A percentile compares a stretch with the other conserved stretches of the same genome.
These are phyloP conservation scores for Colletotrichum sp. DNA, from an alignment of 2,329 filamentous ascomycete species.

Conservation along the genomic window DNA sequence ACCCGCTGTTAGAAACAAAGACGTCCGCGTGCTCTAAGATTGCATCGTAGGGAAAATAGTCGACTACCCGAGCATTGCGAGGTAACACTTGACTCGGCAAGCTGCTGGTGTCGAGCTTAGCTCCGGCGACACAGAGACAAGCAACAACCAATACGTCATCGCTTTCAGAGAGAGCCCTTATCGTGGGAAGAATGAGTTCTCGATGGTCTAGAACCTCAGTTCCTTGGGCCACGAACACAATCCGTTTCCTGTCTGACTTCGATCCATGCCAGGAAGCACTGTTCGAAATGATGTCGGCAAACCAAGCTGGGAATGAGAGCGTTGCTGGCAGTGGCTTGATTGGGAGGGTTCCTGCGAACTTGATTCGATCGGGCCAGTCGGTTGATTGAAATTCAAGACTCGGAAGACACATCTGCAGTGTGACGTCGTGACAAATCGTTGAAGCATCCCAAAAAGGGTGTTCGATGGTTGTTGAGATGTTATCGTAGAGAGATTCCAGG, in stretches of 20 bases:
- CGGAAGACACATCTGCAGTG: slow-evolving; percentile 36
- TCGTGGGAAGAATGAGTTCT: slow-evolving; percentile 49
- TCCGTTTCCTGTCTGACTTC: slow-evolving; percentile 31
- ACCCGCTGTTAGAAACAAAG: slow-evolving; percentile 55
- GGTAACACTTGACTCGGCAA: slow-evolving; percentile 36
- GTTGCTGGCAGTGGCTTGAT: slow-evolving; percentile 32
- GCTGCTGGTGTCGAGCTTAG: not conserved
- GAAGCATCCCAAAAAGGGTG: slow-evolving; percentile 12
- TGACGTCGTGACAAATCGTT: slow-evolving; percentile 31
- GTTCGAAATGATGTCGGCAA: slow-evolving; percentile 41
- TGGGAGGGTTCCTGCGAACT: slow-evolving; percentile 47
- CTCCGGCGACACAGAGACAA: not conserved
- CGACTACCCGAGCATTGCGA: slow-evolving; percentile 45
- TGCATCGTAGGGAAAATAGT: slow-evolving; percentile 54
- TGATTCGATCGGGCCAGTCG: slow-evolving; percentile 41
- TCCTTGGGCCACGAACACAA: slow-evolving; percentile 54
- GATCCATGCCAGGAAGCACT: not conserved
- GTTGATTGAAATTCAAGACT: slow-evolving; percentile 42
- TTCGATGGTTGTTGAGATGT: not conserved
- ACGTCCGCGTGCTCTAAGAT: slow-evolving; percentile 48
- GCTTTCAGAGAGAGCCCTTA: slow-evolving; percentile 42
- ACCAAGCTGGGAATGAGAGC: slow-evolving; percentile 47
- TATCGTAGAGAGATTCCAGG: not conserved
- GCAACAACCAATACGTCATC: slow-evolving; percentile 40
- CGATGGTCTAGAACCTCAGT: slow-evolving; percentile 44